A percentile compares a stretch with the other conserved stretches of the same genome.
Evolutionary conservation across 306 rosid genomes (phyloP).

Genomic region (Gleditsia sinensis): DNA sequence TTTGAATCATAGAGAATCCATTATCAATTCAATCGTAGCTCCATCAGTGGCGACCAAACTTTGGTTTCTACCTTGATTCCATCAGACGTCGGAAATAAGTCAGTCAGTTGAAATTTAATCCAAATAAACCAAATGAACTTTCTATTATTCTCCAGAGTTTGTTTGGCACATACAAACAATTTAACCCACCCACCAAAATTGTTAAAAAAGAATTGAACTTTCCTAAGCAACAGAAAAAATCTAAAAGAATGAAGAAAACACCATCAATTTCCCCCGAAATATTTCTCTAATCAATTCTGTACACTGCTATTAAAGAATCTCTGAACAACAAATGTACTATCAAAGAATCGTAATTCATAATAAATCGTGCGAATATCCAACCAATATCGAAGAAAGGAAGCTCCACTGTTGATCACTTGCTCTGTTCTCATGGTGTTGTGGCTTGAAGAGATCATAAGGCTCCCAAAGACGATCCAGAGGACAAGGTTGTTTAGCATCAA

Average conservation of each 20-base stretch:
- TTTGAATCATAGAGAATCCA: background rate
- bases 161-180: background rate
- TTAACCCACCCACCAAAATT: slow-evolving; percentile 28
- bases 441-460: slow-evolving; percentile 61
- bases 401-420: slow-evolving; percentile 25
- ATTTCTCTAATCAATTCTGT: slow-evolving; percentile 32
- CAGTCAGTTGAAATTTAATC: too few species aligned
- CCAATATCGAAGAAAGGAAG: slow-evolving; percentile 31
- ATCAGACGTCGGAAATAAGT: too few species aligned
- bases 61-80: too few species aligned
- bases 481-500: slow-evolving; percentile 57
- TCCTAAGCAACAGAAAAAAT: background rate
- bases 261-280: background rate
- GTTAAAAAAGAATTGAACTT: slow-evolving; percentile 21
- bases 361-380: slow-evolving; percentile 39
- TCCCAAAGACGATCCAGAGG: slow-evolving; percentile 61
- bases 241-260: background rate
- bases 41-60: background rate
- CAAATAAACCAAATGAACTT: background rate
- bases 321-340: slow-evolving; percentile 27
- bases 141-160: background rate
- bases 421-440: background rate
- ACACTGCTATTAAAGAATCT: slow-evolving; percentile 46
- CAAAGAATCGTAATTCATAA: slow-evolving; percentile 37
- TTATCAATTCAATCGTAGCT: slow-evolving; percentile 7